Evolutionary conservation across 2,329 filamentous ascomycete genomes (phyloP).

Genomic region (Beauveria sp.): DNA sequence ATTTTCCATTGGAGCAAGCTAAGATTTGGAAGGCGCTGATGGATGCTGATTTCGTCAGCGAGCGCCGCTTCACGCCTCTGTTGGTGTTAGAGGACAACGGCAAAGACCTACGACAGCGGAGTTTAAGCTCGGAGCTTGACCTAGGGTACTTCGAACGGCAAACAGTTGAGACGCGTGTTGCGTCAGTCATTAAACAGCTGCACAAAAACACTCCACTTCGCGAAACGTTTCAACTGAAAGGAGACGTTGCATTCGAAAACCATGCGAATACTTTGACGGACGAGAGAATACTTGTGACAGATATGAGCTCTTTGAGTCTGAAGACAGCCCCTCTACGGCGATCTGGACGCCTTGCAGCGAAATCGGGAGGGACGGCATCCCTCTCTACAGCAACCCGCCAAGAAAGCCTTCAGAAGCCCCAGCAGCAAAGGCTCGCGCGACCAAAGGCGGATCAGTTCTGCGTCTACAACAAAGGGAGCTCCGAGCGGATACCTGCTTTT

Average conservation of each 20-base stretch:
- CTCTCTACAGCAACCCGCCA: not conserved
- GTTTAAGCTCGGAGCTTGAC: slow-evolving; percentile 4
- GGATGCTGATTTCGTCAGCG: not conserved
- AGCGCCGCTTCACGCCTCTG: not conserved
- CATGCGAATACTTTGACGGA: not conserved
- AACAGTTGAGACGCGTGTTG: slow-evolving; percentile 1
- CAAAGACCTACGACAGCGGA: not conserved
- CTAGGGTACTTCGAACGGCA: slow-evolving; percentile 4
- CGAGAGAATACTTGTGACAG: not conserved
- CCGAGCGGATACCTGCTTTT: not conserved
- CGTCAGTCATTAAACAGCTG: not conserved
- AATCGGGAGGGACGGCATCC: too few species aligned
- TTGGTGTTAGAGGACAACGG: not conserved
- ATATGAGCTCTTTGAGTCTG: not conserved
- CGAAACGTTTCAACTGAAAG: not conserved
- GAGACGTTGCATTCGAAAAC: not conserved
- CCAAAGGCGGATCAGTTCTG: not conserved
- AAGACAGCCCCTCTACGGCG: not conserved
- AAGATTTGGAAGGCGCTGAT: not conserved
- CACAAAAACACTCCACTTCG: not conserved
- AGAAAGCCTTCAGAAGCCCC: not conserved
- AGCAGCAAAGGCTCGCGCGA: too few species aligned
- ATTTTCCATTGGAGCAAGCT: not conserved
- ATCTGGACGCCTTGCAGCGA: not conserved
- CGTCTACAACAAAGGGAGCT: not conserved